A percentile compares a stretch with the other conserved stretches of the same genome.
These are phyloP conservation scores for Neurospora sp. DNA, from an alignment of 2,329 filamentous ascomycete species.

Conservation along the genomic window DNA sequence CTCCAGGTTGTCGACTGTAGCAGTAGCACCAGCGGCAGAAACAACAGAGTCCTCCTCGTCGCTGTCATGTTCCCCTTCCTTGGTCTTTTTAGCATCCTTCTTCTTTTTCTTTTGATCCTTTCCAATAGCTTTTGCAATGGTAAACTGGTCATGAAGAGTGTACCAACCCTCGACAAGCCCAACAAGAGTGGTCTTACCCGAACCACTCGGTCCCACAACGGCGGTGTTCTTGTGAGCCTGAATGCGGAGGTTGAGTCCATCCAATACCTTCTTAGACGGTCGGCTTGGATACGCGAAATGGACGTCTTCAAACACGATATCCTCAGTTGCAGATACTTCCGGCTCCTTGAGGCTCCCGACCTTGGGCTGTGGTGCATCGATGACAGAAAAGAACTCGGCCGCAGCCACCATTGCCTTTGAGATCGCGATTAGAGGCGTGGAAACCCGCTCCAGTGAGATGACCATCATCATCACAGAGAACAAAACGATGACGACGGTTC, in stretches of 20 bases:
- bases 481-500: constrained; percentile 46
- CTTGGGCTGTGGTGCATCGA: constrained; percentile 34
- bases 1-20: constrained; percentile 11
- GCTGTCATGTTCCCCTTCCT: constrained; percentile 19
- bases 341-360: constrained; percentile 33
- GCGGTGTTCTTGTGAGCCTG: constrained; percentile 59
- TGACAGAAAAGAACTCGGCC: constrained; percentile 47
- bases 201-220: constrained; percentile 53
- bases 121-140: constrained; percentile 33
- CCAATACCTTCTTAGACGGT: constrained; percentile 53
- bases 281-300: constrained; percentile 65
- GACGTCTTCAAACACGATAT: constrained; percentile 54
- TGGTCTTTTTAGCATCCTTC: constrained; percentile 21
- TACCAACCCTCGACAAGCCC: too few species aligned
- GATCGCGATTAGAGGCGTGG: constrained; percentile 48
- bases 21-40: constrained; percentile 22
- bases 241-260: constrained; percentile 48
- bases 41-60: constrained; percentile 18
- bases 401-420: constrained; percentile 48
- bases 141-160: too few species aligned
- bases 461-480: constrained; percentile 51
- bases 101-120: constrained; percentile 34
- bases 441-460: constrained; percentile 46
- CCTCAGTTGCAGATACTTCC: constrained; percentile 37
- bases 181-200: too few species aligned